Evolutionary conservation across 2,329 filamentous ascomycete genomes (phyloP).

Genomic region (Ambrosiella beaveri): DNA sequence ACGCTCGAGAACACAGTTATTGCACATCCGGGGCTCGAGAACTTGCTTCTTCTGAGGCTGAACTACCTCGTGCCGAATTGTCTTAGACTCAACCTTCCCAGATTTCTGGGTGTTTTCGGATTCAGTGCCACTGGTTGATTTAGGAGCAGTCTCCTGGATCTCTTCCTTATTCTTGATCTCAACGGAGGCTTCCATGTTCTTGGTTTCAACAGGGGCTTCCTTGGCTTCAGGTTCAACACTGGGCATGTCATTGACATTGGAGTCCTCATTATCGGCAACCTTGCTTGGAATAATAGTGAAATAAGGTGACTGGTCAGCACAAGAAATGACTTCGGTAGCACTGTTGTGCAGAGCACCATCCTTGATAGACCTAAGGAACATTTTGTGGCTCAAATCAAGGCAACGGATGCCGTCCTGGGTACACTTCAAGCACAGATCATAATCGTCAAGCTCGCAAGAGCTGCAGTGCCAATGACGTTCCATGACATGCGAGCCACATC

Average conservation of each 20-base stretch:
- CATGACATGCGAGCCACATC: constrained; percentile 61
- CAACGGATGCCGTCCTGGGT: constrained; percentile 62
- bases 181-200: not conserved
- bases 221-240: too few species aligned
- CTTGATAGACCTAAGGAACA: constrained; percentile 76
- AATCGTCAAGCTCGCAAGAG: constrained; percentile 83
- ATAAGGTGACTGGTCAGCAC: too few species aligned
- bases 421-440: constrained; percentile 74
- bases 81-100: not conserved
- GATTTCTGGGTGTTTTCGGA: not conserved
- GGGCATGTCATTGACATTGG: too few species aligned
- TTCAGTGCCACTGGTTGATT: too few species aligned
- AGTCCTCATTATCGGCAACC: too few species aligned
- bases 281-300: too few species aligned
- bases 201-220: too few species aligned
- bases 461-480: constrained; percentile 88
- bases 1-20: constrained; percentile 40
- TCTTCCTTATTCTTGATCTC: not conserved
- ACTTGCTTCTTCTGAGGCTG: not conserved
- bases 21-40: constrained; percentile 42
- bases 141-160: not conserved
- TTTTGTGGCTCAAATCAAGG: constrained; percentile 66
- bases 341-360: constrained; percentile 69
- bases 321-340: constrained; percentile 52
- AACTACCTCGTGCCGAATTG: not conserved